These are phyloP conservation scores for Ogataea paradorogensis DNA, from an alignment of 805 yeast species.

Conservation along the genomic window DNA sequence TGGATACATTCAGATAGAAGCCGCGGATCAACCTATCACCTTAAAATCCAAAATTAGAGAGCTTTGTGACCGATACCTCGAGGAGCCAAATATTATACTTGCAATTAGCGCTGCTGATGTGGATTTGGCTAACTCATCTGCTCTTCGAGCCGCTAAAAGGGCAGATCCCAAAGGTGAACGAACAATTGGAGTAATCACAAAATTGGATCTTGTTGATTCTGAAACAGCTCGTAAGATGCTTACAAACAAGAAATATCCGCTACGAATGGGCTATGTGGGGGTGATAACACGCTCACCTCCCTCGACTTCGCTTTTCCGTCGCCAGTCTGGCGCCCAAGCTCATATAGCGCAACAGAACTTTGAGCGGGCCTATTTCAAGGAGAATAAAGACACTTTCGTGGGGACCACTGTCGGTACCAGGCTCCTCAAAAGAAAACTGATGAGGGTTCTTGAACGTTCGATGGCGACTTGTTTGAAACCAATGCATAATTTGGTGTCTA, in stretches of 20 bases:
- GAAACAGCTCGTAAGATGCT: slow-evolving; percentile 64
- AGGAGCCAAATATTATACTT: slow-evolving; percentile 87
- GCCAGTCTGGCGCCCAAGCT: slow-evolving; percentile 58
- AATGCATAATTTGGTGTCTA: slow-evolving; percentile 78
- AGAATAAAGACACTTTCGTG: slow-evolving; percentile 53
- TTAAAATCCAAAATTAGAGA: slow-evolving; percentile 75
- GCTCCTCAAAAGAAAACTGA: slow-evolving; percentile 71
- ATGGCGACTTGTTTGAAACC: slow-evolving; percentile 90
- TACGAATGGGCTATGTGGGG: slow-evolving; percentile 96
- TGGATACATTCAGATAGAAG: slow-evolving; percentile 95
- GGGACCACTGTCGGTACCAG: slow-evolving; percentile 77
- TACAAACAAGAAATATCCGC: slow-evolving; percentile 79
- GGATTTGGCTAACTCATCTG: slow-evolving; percentile 94
- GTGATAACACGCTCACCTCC: slow-evolving; percentile 80
- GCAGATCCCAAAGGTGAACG: slow-evolving; percentile 95
- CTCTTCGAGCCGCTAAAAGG: slow-evolving; percentile 80
- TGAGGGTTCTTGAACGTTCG: slow-evolving; percentile 81
- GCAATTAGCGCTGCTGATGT: slow-evolving; percentile 98
- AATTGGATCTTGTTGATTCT: slow-evolving; percentile 85
- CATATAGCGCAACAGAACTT: slow-evolving; percentile 65
- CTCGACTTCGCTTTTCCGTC: slow-evolving; percentile 45
- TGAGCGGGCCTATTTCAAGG: slow-evolving; percentile 62
- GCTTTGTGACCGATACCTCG: slow-evolving; percentile 81
- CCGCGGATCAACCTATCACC: slow-evolving; percentile 90
- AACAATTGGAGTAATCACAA: slow-evolving; percentile 94